These are phyloP conservation scores for Lactarius hengduanensis DNA, from an alignment of 768 basidiomycete genomes.

Conservation along the genomic window DNA sequence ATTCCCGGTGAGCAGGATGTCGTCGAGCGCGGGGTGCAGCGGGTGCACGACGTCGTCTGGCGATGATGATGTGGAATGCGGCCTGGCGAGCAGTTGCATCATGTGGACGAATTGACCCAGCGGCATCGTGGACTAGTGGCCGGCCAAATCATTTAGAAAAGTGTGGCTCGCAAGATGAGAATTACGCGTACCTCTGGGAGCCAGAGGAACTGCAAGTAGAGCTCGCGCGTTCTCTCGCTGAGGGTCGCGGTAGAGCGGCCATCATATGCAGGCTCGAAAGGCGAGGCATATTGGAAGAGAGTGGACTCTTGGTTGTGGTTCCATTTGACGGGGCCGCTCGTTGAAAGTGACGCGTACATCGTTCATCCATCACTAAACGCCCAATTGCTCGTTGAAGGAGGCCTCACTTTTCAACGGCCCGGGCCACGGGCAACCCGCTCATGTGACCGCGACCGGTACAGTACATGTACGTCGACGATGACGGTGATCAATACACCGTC, in stretches of 20 bases:
- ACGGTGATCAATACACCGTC: not conserved
- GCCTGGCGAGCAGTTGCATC: conserved; percentile 52
- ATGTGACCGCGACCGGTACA: not conserved
- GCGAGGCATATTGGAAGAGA: conserved; percentile 17
- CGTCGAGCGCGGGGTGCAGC: conserved; percentile 57
- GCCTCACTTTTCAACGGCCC: not conserved
- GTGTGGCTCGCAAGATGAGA: not conserved
- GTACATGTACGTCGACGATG: not conserved
- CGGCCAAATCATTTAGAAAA: not conserved
- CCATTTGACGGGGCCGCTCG: conserved; percentile 25
- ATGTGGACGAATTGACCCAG: conserved; percentile 55
- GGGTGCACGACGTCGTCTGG: conserved; percentile 44
- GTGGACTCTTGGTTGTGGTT: conserved; percentile 27
- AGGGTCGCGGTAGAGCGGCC: conserved; percentile 18
- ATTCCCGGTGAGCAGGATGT: conserved; percentile 70
- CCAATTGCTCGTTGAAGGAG: too few relatives aligned
- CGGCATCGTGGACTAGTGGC: conserved; percentile 66
- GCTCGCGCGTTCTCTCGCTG: conserved; percentile 21
- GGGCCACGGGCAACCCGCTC: not conserved
- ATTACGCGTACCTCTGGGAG: conserved; percentile 24
- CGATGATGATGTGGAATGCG: conserved; percentile 32
- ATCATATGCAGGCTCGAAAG: conserved; percentile 25
- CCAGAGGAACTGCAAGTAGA: conserved; percentile 27
- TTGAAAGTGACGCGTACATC: conserved; percentile 21
- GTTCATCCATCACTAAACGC: not conserved